phyloP scores from a whole-genome alignment of 305 asterid species.

The Solanum chacoense region DNA sequence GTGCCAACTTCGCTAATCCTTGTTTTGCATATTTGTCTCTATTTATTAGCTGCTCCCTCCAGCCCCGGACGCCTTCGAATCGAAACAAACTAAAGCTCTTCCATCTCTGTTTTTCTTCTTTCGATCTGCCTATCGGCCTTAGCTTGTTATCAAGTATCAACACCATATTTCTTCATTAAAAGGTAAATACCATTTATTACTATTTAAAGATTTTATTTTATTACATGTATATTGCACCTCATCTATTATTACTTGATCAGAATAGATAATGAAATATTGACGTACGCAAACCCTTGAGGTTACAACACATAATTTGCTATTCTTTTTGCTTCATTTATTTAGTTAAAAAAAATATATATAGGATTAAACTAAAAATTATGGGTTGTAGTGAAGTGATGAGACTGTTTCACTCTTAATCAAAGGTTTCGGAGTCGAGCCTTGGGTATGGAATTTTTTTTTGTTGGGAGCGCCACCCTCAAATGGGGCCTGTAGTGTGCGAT shows the following conservation, averaged over 20 bases:
- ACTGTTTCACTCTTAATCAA: neutral
- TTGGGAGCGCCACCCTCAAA: neutral
- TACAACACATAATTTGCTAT: neutral
- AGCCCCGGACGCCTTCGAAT: neutral
- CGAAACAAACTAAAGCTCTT: neutral
- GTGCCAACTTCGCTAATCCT: neutral
- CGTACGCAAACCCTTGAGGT: neutral
- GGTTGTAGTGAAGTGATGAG: too few species aligned
- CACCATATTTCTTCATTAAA: neutral
- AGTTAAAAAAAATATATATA: neutral
- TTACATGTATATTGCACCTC: neutral
- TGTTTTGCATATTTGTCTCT: neutral
- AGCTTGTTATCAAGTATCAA: too few species aligned
- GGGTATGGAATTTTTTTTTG: neutral
- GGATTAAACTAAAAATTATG: neutral
- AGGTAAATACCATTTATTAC: neutral
- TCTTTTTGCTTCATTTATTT: neutral
- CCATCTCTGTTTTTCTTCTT: too few species aligned
- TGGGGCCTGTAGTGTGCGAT: neutral
- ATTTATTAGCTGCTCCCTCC: neutral
- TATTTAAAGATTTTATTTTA: neutral
- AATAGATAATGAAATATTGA: neutral
- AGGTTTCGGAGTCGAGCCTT: neutral
- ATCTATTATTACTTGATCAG: too few species aligned
- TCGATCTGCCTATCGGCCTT: too few species aligned